phyloP scores from a whole-genome alignment of 495 filamentous ascomycete genomes.

The Daldinia concentrica region DNA sequence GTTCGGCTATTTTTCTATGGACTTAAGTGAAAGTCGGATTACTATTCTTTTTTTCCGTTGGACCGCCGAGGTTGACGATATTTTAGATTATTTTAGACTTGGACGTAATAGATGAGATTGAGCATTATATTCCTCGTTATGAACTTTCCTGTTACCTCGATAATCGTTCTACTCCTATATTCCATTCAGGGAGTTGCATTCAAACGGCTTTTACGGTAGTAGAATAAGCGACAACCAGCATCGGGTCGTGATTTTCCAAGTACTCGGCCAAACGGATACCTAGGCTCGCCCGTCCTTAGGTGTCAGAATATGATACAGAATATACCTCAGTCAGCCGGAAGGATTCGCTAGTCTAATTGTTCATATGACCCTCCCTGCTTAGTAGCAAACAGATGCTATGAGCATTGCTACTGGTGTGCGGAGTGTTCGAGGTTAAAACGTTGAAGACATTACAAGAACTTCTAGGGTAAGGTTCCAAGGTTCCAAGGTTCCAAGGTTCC shows the following conservation, averaged over 20 bases:
- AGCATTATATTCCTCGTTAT: neutral
- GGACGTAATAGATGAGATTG: slow-evolving; percentile 4
- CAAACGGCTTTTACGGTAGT: neutral
- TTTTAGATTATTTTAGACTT: neutral
- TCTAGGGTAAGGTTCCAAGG: neutral
- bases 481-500: no score
- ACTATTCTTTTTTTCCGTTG: slow-evolving; percentile 34
- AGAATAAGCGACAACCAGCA: slow-evolving; percentile 17
- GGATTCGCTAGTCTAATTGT: slow-evolving; percentile 3
- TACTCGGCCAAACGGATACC: slow-evolving; percentile 38
- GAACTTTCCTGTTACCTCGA: neutral
- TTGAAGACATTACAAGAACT: neutral
- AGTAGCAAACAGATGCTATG: neutral
- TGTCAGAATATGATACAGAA: slow-evolving; percentile 10
- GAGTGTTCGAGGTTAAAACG: no score
- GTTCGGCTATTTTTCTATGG: slow-evolving; percentile 42
- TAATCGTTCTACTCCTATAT: neutral
- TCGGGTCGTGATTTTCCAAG: slow-evolving; percentile 6
- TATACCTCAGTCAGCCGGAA: slow-evolving; percentile 24
- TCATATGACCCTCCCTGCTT: slow-evolving; percentile 5
- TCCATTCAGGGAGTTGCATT: neutral
- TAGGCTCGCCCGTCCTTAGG: neutral
- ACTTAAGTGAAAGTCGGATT: slow-evolving; percentile 8
- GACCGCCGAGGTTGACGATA: slow-evolving; percentile 36
- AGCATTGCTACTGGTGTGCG: no score